A percentile compares a stretch with the other conserved stretches of the same genome.
Evolutionary conservation across 441 rosid genomes (phyloP).

Genomic region (Bocquillonia castaneifolia): DNA sequence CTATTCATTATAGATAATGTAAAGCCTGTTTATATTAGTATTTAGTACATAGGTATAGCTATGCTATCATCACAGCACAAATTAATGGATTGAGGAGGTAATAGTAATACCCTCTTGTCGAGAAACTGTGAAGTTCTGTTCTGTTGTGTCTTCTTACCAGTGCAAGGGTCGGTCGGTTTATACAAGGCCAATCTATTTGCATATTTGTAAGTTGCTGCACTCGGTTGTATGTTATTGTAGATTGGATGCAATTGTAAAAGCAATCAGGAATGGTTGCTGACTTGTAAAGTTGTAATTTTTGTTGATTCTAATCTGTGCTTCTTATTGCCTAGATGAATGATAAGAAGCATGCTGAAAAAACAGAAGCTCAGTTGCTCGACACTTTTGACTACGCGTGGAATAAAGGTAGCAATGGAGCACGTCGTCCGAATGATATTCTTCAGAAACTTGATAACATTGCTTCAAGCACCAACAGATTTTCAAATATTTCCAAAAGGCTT

Average conservation of each 20-base stretch:
- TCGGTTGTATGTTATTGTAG: neutral
- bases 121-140: neutral
- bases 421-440: constrained; percentile 54
- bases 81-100: neutral
- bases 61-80: no score
- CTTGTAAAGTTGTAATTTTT: neutral
- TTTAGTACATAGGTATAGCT: no score
- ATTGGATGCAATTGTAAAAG: neutral
- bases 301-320: neutral
- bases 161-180: neutral
- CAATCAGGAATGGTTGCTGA: neutral
- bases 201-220: neutral
- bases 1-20: no score
- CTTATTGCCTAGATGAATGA: constrained; percentile 42
- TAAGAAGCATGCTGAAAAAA: constrained; percentile 53
- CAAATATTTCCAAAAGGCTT: constrained; percentile 33
- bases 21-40: no score
- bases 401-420: constrained; percentile 59
- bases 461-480: constrained; percentile 28
- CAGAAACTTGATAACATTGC: constrained; percentile 33
- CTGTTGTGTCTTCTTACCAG: no score
- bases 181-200: neutral
- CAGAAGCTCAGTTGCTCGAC: constrained; percentile 50
- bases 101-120: neutral
- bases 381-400: constrained; percentile 92